Percentiles rank a stretch among this genome's conserved stretches.
Evolutionary conservation across 1,139 yeast genomes (phyloP).

Genomic region (Geotrichum histeridarum): DNA sequence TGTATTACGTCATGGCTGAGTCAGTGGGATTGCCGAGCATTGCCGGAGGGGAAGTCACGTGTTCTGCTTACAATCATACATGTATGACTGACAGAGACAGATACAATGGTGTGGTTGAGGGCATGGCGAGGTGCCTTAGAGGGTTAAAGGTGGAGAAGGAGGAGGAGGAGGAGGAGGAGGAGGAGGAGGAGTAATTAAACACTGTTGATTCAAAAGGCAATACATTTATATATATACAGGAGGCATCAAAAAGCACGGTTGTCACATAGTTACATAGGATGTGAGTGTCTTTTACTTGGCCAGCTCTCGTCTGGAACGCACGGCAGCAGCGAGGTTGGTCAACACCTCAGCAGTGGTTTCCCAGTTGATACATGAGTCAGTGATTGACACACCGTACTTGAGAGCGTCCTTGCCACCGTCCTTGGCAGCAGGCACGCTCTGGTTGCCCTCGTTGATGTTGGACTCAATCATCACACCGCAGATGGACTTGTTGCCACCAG

Average conservation of each 20-base stretch:
- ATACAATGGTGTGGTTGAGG: no score
- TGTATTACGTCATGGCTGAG: no score
- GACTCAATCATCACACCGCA: constrained; percentile 98
- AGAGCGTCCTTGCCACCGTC: constrained; percentile 68
- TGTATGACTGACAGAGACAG: no score
- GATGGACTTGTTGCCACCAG: constrained; percentile 67
- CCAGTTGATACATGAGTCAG: constrained; percentile 95
- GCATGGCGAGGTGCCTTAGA: no score
- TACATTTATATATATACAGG: not conserved
- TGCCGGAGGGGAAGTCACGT: no score
- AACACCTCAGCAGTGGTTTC: constrained; percentile 73
- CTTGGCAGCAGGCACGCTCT: constrained; percentile 60
- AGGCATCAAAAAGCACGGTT: not conserved
- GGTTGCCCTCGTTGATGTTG: constrained; percentile 86
- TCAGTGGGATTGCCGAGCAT: no score
- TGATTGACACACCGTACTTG: constrained; percentile 88
- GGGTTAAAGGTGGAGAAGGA: not conserved
- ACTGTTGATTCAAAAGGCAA: not conserved
- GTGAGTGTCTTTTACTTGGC: not conserved
- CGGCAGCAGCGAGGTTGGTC: constrained; percentile 68
- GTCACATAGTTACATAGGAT: not conserved
- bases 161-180: not conserved
- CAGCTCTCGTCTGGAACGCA: constrained; percentile 58
- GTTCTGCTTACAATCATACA: no score
- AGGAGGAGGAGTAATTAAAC: not conserved